A percentile compares a stretch with the other conserved stretches of the same genome.
phyloP scores from a whole-genome alignment of 2,329 filamentous ascomycete genomes.

The Catunica adiposa region DNA sequence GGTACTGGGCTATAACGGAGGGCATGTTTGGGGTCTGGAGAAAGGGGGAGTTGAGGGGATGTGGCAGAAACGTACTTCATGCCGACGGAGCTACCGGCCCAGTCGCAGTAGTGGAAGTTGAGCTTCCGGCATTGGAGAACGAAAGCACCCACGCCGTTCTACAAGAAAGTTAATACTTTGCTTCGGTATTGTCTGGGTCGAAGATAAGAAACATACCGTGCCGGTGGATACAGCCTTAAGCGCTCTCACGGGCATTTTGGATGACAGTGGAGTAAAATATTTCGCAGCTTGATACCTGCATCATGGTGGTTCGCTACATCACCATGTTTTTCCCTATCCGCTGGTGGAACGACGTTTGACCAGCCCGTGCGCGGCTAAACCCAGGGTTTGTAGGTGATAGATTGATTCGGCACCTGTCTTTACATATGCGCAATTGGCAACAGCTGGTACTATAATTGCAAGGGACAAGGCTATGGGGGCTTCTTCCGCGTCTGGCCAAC shows the following conservation, averaged over 20 bases:
- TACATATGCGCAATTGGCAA: neutral
- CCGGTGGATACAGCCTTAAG: conserved; percentile 35
- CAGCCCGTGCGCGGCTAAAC: conserved; percentile 6
- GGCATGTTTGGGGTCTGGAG: neutral
- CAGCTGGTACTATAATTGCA: neutral
- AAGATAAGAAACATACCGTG: conserved; percentile 27
- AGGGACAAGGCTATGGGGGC: neutral
- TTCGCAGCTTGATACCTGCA: neutral
- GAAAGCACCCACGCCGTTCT: conserved; percentile 96
- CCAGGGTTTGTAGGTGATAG: neutral
- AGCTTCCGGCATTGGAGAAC: conserved; percentile 93
- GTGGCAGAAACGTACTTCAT: conserved; percentile 60
- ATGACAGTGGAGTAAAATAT: conserved; percentile 5
- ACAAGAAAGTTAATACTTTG: conserved; percentile 8
- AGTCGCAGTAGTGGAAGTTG: conserved; percentile 95
- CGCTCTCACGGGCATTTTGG: conserved; percentile 39
- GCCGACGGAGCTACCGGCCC: conserved; percentile 78
- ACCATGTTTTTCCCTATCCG: neutral
- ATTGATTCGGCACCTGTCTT: neutral
- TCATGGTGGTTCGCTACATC: neutral
- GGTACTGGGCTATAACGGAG: neutral
- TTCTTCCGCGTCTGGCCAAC: neutral
- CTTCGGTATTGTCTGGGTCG: neutral
- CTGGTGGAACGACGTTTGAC: neutral
- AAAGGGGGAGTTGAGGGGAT: neutral